A percentile compares a stretch with the other conserved stretches of the same genome.
Conservation (phyloP, 257 asterid genomes). For the Phtheirospermum japonicum region DNA sequence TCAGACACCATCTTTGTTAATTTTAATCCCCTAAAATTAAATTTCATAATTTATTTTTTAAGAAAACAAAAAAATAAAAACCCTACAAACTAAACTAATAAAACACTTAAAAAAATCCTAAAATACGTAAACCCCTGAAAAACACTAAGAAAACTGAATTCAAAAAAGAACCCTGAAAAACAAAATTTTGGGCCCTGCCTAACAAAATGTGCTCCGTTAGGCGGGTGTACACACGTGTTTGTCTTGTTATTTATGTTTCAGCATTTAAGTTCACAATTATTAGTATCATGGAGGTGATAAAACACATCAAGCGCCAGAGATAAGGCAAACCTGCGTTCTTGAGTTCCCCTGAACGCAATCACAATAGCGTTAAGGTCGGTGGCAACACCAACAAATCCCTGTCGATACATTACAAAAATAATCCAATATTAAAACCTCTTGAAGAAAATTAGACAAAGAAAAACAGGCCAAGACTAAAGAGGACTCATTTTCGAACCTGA, state of each 20-base stretch:
- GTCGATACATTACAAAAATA: slow-evolving; percentile 24
- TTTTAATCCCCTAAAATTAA: too few species aligned
- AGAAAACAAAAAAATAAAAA: too few species aligned
- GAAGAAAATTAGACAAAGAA: slow-evolving; percentile 12
- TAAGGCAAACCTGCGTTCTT: slow-evolving; percentile 63
- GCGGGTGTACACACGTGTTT: too few species aligned
- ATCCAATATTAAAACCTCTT: slow-evolving; percentile 20
- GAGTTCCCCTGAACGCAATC: slow-evolving; percentile 97
- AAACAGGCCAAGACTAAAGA: slow-evolving; percentile 11
- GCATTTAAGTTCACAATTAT: slow-evolving; percentile 14
- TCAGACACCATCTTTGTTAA: not conserved
- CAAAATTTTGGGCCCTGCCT: too few species aligned
- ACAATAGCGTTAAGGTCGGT: slow-evolving; percentile 73
- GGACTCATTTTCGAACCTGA: slow-evolving; percentile 53
- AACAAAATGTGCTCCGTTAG: too few species aligned
- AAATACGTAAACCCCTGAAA: too few species aligned
- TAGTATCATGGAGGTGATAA: slow-evolving; percentile 13
- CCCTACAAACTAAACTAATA: too few species aligned
- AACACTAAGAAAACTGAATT: too few species aligned
- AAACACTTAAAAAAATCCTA: too few species aligned
- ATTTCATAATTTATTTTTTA: too few species aligned
- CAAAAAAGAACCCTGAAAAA: too few species aligned
- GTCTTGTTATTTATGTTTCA: not conserved
- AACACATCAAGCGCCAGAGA: slow-evolving; percentile 25
- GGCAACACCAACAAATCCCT: slow-evolving; percentile 95